These are phyloP conservation scores for Citrus mangshanensis DNA, from an alignment of 345 rosid genomes.

Conservation along the genomic window DNA sequence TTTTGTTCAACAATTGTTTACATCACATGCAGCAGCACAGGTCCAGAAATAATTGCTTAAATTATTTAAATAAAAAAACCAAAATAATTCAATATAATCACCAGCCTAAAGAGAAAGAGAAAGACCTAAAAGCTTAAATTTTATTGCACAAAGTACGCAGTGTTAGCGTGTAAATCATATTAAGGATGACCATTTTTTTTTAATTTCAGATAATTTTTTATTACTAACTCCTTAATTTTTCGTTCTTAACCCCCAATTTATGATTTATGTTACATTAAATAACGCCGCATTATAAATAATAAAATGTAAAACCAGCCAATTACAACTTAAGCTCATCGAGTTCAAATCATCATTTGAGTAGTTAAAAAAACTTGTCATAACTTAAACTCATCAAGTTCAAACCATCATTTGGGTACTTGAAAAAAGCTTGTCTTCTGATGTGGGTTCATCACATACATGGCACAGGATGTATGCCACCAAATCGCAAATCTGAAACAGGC, in stretches of 20 bases:
- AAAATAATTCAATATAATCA: background rate
- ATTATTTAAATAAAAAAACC: too few relatives aligned
- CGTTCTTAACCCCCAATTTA: too few relatives aligned
- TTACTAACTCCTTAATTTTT: too few relatives aligned
- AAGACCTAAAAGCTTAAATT: background rate
- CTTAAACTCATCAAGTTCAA: too few relatives aligned
- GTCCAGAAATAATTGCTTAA: background rate
- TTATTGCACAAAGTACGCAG: background rate
- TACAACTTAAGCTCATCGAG: too few relatives aligned
- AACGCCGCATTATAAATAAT: too few relatives aligned
- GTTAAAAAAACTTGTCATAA: too few relatives aligned
- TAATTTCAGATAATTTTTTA: too few relatives aligned
- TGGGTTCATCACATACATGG: background rate
- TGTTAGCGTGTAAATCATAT: background rate
- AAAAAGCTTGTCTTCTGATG: background rate
- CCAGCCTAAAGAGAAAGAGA: background rate
- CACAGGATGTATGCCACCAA: background rate
- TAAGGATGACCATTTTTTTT: background rate
- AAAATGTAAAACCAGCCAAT: too few relatives aligned
- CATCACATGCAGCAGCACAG: constrained; percentile 5
- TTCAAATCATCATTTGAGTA: too few relatives aligned
- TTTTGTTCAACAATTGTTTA: background rate
- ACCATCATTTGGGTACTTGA: background rate
- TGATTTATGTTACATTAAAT: too few relatives aligned
- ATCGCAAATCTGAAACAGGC: background rate